A percentile compares a stretch with the other conserved stretches of the same genome.
These are phyloP conservation scores for Tricharina praecox DNA, from an alignment of 495 filamentous ascomycete species.

Conservation along the genomic window DNA sequence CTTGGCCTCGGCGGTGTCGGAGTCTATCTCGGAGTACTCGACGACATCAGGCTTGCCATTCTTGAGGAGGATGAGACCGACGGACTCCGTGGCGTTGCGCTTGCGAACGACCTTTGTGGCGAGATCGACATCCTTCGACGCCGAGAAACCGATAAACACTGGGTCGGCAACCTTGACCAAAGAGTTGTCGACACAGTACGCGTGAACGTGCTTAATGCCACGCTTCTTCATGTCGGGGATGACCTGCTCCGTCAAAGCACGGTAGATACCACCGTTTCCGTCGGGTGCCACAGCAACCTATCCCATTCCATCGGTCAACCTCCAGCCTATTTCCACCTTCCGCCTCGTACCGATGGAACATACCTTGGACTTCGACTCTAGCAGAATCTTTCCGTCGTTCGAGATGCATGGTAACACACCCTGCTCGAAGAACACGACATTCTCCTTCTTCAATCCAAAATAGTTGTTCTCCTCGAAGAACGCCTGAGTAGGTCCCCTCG, in stretches of 20 bases:
- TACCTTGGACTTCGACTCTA: constrained; percentile 78
- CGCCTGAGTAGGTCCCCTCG: constrained; percentile 70
- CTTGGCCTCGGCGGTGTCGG: constrained; percentile 66
- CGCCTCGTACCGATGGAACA: constrained; percentile 2
- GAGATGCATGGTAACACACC: constrained; percentile 92
- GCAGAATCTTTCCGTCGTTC: constrained; percentile 90
- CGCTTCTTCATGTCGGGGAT: constrained; percentile 76
- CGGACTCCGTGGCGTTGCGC: constrained; percentile 89
- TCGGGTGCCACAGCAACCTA: constrained; percentile 94
- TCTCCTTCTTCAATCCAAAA: constrained; percentile 72
- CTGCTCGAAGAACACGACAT: constrained; percentile 91
- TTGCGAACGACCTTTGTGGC: constrained; percentile 98
- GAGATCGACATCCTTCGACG: constrained; percentile 78
- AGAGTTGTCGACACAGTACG: constrained; percentile 98
- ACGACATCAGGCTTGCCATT: constrained; percentile 96
- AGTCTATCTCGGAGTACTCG: constrained; percentile 95
- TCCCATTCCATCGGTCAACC: constrained; percentile 1
- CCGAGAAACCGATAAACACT: constrained; percentile 84
- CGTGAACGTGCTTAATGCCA: constrained; percentile 88
- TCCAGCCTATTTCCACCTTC: neutral
- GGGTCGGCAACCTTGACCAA: constrained; percentile 96
- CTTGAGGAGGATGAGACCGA: constrained; percentile 84
- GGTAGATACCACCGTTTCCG: constrained; percentile 94
- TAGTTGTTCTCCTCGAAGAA: constrained; percentile 82
- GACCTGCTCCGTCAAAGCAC: constrained; percentile 70